These are phyloP conservation scores for Arabis hirsuta DNA, from an alignment of 345 rosid genomes.

Conservation along the genomic window DNA sequence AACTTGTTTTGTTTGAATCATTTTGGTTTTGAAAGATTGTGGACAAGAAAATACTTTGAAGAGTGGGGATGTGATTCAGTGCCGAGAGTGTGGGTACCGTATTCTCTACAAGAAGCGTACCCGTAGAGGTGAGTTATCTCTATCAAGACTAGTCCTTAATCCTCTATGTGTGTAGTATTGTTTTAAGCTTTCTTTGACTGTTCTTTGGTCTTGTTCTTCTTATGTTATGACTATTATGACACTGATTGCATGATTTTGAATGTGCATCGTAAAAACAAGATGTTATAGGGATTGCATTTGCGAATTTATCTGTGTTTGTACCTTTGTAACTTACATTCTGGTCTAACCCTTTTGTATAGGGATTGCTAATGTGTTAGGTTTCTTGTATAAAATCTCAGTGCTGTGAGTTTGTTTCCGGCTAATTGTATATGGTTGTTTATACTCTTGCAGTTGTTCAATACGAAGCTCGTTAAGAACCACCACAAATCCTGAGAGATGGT, in stretches of 20 bases:
- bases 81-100: constrained; percentile 95
- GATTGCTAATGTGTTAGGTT: constrained; percentile 1
- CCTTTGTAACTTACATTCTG: constrained; percentile 3
- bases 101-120: constrained; percentile 93
- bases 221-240: background rate
- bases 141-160: background rate
- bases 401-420: background rate
- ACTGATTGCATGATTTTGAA: background rate
- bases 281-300: background rate
- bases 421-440: constrained; percentile 13
- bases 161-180: background rate
- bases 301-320: background rate
- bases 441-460: constrained; percentile 68
- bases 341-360: background rate
- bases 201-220: constrained; percentile 11
- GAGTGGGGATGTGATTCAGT: constrained; percentile 87
- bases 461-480: constrained; percentile 59
- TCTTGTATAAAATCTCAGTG: background rate
- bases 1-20: background rate
- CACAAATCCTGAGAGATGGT: background rate
- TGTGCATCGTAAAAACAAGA: background rate
- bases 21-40: constrained; percentile 54
- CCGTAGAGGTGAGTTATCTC: constrained; percentile 62
- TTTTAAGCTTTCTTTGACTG: constrained; percentile 5
- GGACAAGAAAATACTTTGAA: constrained; percentile 80